Percentiles rank a stretch among this genome's conserved stretches.
Evolutionary conservation across 2,329 filamentous ascomycete genomes (phyloP).

Genomic region (Thelonectria blattea): DNA sequence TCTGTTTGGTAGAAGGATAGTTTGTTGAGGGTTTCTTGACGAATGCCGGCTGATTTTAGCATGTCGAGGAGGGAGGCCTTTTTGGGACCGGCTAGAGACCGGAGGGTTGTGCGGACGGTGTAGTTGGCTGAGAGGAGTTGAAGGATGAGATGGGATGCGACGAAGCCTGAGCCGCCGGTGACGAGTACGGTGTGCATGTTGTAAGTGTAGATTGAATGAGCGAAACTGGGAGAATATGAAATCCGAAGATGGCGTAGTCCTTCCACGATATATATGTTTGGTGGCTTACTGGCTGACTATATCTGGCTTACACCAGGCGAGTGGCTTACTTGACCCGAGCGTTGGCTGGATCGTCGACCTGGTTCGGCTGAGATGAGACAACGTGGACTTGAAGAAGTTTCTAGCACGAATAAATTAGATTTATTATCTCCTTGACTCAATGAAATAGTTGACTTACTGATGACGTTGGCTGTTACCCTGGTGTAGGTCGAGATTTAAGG

Average conservation of each 20-base stretch:
- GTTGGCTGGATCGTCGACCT: too few species aligned
- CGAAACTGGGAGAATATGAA: not conserved
- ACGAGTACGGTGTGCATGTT: too few species aligned
- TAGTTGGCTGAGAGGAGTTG: conserved; percentile 5
- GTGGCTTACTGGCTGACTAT: not conserved
- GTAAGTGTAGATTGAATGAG: too few species aligned
- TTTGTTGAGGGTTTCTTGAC: not conserved
- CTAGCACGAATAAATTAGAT: too few species aligned
- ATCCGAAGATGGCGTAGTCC: not conserved
- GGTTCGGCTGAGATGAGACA: too few species aligned
- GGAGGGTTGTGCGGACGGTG: conserved; percentile 3
- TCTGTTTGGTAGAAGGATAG: not conserved
- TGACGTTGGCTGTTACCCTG: too few species aligned
- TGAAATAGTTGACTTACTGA: too few species aligned
- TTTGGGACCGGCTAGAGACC: not conserved
- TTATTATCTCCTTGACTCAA: too few species aligned
- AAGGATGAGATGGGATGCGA: conserved; percentile 9
- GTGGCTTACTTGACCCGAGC: not conserved
- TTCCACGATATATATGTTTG: not conserved
- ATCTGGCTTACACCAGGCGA: not conserved
- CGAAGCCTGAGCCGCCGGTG: conserved; percentile 7
- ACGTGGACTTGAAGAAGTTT: too few species aligned
- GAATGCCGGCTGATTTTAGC: not conserved
- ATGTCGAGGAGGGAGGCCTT: not conserved
- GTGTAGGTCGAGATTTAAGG: too few species aligned